phyloP scores from a whole-genome alignment of 768 basidiomycete genomes.

The Xanthoconium purpureum region DNA sequence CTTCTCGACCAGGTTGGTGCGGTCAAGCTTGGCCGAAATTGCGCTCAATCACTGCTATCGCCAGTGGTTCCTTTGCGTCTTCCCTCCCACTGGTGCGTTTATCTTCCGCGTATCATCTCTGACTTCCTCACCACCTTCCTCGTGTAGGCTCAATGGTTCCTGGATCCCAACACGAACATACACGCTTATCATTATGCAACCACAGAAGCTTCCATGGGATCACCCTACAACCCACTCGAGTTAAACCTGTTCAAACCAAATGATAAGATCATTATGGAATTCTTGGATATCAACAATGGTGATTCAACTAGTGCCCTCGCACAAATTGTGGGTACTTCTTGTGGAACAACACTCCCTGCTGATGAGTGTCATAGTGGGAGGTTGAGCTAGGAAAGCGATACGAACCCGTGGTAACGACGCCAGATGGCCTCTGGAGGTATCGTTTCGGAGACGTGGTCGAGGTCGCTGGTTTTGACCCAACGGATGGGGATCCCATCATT shows the following conservation, averaged over 20 bases:
- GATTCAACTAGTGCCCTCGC: background rate
- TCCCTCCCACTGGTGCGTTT: slow-evolving; percentile 9
- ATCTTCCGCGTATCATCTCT: too few relatives aligned
- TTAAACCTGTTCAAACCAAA: slow-evolving; percentile 7
- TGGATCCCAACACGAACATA: background rate
- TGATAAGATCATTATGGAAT: slow-evolving; percentile 8
- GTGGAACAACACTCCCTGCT: background rate
- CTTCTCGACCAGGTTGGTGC: slow-evolving; percentile 15
- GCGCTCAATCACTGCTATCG: slow-evolving; percentile 1
- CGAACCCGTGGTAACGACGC: slow-evolving; percentile 19
- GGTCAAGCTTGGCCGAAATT: slow-evolving; percentile 11
- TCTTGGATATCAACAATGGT: slow-evolving; percentile 12
- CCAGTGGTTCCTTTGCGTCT: slow-evolving; percentile 15
- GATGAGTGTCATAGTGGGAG: slow-evolving; percentile 18
- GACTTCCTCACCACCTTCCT: background rate
- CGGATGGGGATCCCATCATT: background rate
- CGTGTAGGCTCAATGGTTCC: slow-evolving; percentile 4
- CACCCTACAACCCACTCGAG: slow-evolving; percentile 4
- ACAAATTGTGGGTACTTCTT: background rate
- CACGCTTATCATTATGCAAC: background rate
- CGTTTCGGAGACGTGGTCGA: slow-evolving; percentile 14
- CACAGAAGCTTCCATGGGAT: slow-evolving; percentile 7
- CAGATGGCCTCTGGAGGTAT: slow-evolving; percentile 13
- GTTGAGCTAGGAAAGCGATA: slow-evolving; percentile 13
- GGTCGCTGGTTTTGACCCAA: slow-evolving; percentile 19